Conservation (phyloP, 306 rosid species). For the Gastrolobium villosum region DNA sequence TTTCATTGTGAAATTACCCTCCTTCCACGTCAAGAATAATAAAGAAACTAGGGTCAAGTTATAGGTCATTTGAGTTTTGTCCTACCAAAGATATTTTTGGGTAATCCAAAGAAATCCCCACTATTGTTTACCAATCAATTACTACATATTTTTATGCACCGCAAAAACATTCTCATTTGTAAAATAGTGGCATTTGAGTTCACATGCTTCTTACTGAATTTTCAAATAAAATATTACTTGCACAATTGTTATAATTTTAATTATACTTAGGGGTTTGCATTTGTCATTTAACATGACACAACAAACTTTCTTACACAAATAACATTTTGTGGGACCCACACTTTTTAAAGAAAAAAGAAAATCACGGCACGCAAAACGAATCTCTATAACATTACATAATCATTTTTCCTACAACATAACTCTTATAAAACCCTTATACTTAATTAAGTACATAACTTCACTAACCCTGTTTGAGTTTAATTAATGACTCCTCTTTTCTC, state of each 20-base stretch:
- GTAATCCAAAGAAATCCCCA: not conserved
- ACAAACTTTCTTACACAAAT: no score
- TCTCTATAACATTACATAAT: no score
- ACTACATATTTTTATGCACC: not conserved
- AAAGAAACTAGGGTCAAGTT: not conserved
- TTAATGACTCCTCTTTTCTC: not conserved
- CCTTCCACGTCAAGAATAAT: constrained; percentile 14
- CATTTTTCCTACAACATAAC: no score
- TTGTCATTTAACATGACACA: no score
- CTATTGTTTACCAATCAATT: not conserved
- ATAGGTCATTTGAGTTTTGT: not conserved
- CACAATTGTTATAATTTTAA: not conserved
- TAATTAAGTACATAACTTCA: not conserved
- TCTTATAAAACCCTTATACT: no score
- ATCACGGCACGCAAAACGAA: no score
- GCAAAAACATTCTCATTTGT: constrained; percentile 20
- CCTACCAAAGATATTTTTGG: not conserved
- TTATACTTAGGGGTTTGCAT: no score
- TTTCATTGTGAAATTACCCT: constrained; percentile 19
- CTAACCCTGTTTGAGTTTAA: not conserved
- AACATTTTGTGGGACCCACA: no score
- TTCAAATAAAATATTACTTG: constrained; percentile 18
- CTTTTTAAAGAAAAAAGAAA: no score
- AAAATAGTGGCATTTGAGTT: constrained; percentile 15
- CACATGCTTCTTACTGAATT: constrained; percentile 37